Evolutionary conservation across 441 rosid species (phyloP).

Genomic region (Corymbia calophylla): DNA sequence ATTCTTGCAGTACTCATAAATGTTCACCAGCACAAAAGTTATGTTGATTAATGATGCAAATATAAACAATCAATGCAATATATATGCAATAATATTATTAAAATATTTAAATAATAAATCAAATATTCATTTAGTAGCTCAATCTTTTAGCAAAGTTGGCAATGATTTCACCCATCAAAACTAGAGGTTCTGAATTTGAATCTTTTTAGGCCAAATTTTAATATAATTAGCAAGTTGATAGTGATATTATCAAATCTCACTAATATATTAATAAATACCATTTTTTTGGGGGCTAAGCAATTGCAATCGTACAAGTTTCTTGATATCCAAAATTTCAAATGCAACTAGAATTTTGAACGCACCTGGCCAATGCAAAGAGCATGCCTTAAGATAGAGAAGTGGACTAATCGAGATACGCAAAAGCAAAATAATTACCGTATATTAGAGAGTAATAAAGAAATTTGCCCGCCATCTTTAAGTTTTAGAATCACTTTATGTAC

Average conservation of each 20-base stretch:
- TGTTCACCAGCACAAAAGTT: neutral
- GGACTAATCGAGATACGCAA: neutral
- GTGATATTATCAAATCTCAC: too few species aligned
- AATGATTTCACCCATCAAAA: too few species aligned
- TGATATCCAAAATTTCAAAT: neutral
- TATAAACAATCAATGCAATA: neutral
- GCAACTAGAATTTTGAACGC: neutral
- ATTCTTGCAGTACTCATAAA: neutral
- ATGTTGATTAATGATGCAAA: too few species aligned
- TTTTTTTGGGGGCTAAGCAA: neutral
- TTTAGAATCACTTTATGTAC: neutral
- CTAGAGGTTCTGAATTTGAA: too few species aligned
- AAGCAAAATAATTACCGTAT: too few species aligned
- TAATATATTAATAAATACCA: too few species aligned
- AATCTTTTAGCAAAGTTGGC: too few species aligned
- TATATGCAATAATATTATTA: neutral
- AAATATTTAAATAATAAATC: too few species aligned
- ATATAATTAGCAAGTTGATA: too few species aligned
- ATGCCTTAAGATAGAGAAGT: neutral
- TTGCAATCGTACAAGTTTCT: neutral
- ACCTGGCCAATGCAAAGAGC: neutral
- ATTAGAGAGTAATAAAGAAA: neutral
- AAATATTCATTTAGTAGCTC: too few species aligned
- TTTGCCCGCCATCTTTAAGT: neutral
- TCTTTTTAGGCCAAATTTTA: too few species aligned